phyloP scores from a whole-genome alignment of 371 early-diverging fungal genomes.

The Mortierella polycephala region DNA sequence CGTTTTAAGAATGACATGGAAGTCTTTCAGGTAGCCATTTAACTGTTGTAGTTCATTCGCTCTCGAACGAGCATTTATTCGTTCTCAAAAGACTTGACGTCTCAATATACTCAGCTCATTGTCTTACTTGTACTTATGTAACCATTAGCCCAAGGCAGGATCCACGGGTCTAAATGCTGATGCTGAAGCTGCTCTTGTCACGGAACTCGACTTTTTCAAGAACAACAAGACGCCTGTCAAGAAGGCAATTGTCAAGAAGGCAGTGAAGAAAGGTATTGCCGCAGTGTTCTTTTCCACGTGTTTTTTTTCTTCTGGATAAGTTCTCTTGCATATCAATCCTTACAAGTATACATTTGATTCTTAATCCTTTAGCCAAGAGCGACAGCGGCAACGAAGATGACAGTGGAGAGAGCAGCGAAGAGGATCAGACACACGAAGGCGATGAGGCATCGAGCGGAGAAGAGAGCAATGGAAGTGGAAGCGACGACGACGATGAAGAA shows the following conservation, averaged over 20 bases:
- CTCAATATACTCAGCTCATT: background rate
- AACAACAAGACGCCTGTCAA: conserved; percentile 55
- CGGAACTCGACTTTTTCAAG: conserved; percentile 65
- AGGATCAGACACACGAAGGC: conserved; percentile 47
- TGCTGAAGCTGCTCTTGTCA: conserved; percentile 48
- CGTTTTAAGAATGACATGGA: conserved; percentile 80
- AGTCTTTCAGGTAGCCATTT: conserved; percentile 69
- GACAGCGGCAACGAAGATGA: conserved; percentile 34
- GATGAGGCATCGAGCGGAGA: conserved; percentile 42
- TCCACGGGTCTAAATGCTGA: conserved; percentile 48
- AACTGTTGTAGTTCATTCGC: too few species aligned
- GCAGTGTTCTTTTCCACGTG: too few species aligned
- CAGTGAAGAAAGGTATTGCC: conserved; percentile 12
- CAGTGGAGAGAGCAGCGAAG: conserved; percentile 51
- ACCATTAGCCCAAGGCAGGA: conserved; percentile 35
- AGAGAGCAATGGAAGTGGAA: conserved; percentile 8
- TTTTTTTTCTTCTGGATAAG: too few species aligned
- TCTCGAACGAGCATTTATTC: too few species aligned
- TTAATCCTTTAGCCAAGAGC: conserved; percentile 7
- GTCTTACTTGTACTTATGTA: background rate
- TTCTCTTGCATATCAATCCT: too few species aligned
- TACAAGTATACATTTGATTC: background rate
- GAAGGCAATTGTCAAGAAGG: conserved; percentile 29
- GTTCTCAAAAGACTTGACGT: background rate
- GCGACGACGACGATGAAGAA: conserved; percentile 25